phyloP scores from a whole-genome alignment of 257 asterid genomes.

The Rauvolfia tetraphylla region DNA sequence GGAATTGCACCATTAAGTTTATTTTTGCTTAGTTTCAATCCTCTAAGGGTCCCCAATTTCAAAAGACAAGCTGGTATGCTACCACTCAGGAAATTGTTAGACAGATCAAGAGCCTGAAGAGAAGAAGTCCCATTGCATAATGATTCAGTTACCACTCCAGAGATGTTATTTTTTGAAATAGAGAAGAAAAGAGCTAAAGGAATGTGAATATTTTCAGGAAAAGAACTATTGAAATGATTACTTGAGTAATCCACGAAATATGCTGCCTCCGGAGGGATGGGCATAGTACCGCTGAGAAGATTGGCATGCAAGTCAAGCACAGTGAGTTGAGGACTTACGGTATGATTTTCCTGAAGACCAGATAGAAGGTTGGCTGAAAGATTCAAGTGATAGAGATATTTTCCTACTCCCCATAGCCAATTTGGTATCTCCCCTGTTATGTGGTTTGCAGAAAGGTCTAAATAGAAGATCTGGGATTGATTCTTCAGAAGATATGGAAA shows the following conservation, averaged over 20 bases:
- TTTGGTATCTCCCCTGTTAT: constrained; percentile 30
- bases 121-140: constrained; percentile 29
- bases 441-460: constrained; percentile 37
- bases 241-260: constrained; percentile 40
- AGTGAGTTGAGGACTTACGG: neutral
- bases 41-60: too few relatives aligned
- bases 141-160: constrained; percentile 35
- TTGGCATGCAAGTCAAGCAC: constrained; percentile 30
- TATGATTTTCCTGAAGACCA: constrained; percentile 22
- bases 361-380: constrained; percentile 28
- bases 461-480: neutral
- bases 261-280: constrained; percentile 11
- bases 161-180: constrained; percentile 22
- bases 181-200: constrained; percentile 24
- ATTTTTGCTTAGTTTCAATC: constrained; percentile 11
- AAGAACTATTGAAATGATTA: constrained; percentile 39
- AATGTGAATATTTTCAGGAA: constrained; percentile 31
- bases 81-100: constrained; percentile 34
- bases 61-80: constrained; percentile 34
- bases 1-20: constrained; percentile 40
- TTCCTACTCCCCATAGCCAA: constrained; percentile 33
- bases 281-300: constrained; percentile 25
- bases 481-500: constrained; percentile 24
- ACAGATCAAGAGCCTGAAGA: constrained; percentile 45
- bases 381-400: neutral